Base-by-base conservation (phyloP, 305 asterid genomes). In the Plantago rigida region DNA sequence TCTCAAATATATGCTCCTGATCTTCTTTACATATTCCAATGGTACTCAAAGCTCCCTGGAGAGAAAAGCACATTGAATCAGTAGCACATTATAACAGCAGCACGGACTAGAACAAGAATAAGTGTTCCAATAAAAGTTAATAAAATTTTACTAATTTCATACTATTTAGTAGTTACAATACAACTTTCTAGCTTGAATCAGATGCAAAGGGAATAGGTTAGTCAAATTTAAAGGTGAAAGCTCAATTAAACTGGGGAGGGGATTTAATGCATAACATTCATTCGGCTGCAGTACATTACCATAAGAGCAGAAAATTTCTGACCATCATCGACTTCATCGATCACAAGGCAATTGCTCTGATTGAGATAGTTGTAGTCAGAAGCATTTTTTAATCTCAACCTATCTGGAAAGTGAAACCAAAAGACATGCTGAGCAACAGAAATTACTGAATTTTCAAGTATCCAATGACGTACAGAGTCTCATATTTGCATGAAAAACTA, bases 1-100 rank as follows among this genome's bases (percentile, higher is more conserved):
- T 77, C 83, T 78, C 86, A 73, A 87, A 84, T 68, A 71, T 84
- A 73, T 75, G 82, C 73, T 87, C 89, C 76, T 93, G 97, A 56
- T 84, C 87, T 70, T 85, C 89, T 75, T 80, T 75, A 77, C 82
- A 67, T 65, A 93, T 89, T 78, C 76, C 51, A 52, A 81, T 65
- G 54, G 77, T 69, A 73, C 75, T 70, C 51, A 89, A 72, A 66
- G 96, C 95, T 66, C 73, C 95, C 99, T 93, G 77, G n/a, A 58
- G 63, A 78, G 64, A 44, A 59, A 72, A 76, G 65, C 29, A 14
- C 63, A 29, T 50, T 5, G 39, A 52, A 59, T 66, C 19, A 70
- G 70, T 68, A 66, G 55, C 49, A 51, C 58, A 64, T 69, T 60
- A 65, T 61, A 65, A 45, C 64, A 29, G 65, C 63, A 29, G 72